These are phyloP conservation scores for Penicillium robsamsonii DNA, from an alignment of 495 filamentous ascomycete genomes.

Conservation along the genomic window DNA sequence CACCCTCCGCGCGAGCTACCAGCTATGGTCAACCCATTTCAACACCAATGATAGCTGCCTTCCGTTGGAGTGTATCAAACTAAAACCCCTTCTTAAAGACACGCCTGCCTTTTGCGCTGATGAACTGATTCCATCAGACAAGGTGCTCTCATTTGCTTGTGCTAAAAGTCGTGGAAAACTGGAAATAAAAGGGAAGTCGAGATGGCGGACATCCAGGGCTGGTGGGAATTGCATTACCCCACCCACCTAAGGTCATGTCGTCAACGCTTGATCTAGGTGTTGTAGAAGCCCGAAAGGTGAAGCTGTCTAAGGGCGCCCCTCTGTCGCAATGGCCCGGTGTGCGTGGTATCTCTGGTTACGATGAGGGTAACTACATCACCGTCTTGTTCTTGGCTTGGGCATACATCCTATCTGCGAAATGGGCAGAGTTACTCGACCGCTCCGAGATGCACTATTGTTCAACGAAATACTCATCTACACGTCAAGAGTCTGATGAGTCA, in stretches of 20 bases:
- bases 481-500: background rate
- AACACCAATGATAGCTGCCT: background rate
- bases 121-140: background rate
- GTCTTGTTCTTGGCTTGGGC: constrained; percentile 26
- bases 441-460: background rate
- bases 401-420: background rate
- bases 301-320: constrained; percentile 20
- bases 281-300: constrained; percentile 10
- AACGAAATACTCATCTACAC: background rate
- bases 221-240: background rate
- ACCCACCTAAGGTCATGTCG: constrained; percentile 17
- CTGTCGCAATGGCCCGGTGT: constrained; percentile 27
- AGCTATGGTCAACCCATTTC: background rate
- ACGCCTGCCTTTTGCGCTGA: background rate
- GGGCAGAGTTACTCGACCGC: background rate
- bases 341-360: constrained; percentile 18
- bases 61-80: background rate
- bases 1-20: background rate
- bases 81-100: background rate
- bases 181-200: background rate
- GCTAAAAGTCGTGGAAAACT: background rate
- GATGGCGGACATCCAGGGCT: background rate
- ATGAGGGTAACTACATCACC: constrained; percentile 25
- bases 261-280: constrained; percentile 20
- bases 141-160: background rate